Evolutionary conservation across 805 yeast genomes (phyloP), one percentile per base, ranked within the genome.

Genomic region (Jamesozyma gamospora): DNA sequence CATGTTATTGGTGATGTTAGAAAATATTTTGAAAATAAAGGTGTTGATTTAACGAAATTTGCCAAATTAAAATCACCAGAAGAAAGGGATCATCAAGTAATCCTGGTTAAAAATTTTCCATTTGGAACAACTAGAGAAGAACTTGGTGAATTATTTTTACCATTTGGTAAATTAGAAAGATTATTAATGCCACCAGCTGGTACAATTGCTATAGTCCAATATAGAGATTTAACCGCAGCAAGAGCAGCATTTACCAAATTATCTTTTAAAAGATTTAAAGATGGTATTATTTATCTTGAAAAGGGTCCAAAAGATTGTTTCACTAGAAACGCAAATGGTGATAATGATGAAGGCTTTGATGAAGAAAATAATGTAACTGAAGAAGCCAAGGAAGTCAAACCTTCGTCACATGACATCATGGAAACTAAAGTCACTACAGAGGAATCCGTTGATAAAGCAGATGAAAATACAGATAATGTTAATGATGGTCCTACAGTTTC

Each of bases 131-230:
- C 84, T 0, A 65, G 70, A 14, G 82, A 77, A 42, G 97, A 92
- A 50, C 59, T 92, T 25, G 79, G 86, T 17, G 95, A 85, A 45
- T 56, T 90, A 52, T 92, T 92, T 53, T 62, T 80, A 2, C 79
- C 79, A 29, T 77, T 74, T 60, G 98, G 98, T 39, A 81, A 81
- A 46, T 53, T 92, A 21, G 77, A 76, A 46, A 72, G 95, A 50
- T 69, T 87, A 14, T 63, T 92, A 45, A 83, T 92, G 86, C 98
- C 98, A 13, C 95, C 96, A 5, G 82, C 94, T 5, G 97, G 96
- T 9, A 87, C 96, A 0, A 86, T 92, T 51, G 96, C 97, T 11
- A 82, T 92, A 55, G 79, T 92, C 9, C 96, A 90, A 62, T 88
- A 79, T 62, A 70, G 87, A 52, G 90, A 83, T 58, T 64, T 78